These are phyloP conservation scores for Clavariopsis aquatica DNA, from an alignment of 495 filamentous ascomycete species.

Conservation along the genomic window DNA sequence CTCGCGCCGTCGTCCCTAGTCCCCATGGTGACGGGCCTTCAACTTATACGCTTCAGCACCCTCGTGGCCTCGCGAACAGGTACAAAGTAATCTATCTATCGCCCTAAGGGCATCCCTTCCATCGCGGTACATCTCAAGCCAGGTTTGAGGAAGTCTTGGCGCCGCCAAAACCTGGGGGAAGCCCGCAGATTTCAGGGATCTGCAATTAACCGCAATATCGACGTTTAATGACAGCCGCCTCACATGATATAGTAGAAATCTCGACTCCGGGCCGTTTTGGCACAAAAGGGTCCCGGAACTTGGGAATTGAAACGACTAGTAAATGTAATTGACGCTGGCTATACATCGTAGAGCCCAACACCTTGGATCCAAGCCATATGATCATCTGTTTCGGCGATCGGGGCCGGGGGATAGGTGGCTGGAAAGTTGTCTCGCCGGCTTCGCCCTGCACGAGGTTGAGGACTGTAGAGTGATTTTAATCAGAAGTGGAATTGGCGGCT, in stretches of 20 bases:
- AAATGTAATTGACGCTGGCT: constrained; percentile 9
- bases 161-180: constrained; percentile 9
- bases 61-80: constrained; percentile 9
- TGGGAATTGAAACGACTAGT: neutral
- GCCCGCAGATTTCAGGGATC: neutral
- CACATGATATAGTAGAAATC: constrained; percentile 20
- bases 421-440: neutral
- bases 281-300: neutral
- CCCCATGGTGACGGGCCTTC: neutral
- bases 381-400: constrained; percentile 4
- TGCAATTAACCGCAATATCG: constrained; percentile 25
- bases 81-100: constrained; percentile 3
- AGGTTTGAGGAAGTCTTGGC: constrained; percentile 4
- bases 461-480: constrained; percentile 25
- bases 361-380: constrained; percentile 6
- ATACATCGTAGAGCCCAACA: neutral
- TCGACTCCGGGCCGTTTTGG: constrained; percentile 11
- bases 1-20: constrained; percentile 28
- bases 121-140: neutral
- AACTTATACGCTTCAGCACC: neutral
- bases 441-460: constrained; percentile 16
- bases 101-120: neutral
- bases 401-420: constrained; percentile 2
- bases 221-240: constrained; percentile 11
- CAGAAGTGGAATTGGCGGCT: constrained; percentile 13